Evolutionary conservation across 108 stramenopile genomes (phyloP), one percentile per base, ranked within the genome.

Genomic region (Chaetoceros tenuissimus): DNA sequence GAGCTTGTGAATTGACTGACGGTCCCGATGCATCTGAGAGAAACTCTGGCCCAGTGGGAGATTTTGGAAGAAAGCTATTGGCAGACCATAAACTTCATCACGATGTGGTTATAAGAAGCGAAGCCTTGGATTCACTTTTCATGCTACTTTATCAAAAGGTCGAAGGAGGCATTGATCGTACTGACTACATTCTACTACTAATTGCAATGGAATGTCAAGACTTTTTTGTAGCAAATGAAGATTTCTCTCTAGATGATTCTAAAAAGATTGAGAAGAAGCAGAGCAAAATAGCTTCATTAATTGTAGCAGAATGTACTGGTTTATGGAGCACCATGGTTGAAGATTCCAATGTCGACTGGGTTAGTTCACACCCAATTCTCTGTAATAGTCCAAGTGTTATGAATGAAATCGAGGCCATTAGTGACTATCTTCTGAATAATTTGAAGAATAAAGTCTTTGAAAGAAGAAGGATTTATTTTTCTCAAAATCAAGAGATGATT

Each of bases 51-150:
- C n/a, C n/a, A n/a, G n/a, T n/a, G n/a, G n/a, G n/a, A n/a, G 24
- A 29, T 8, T 29, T 29, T 20, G 28, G 25, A 55, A 26, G 13
- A 13, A 16, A 18, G 16, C 17, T 48, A 31, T 22, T 23, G 13
- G 24, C 51, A 28, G 5, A 40, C n/a, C 21, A 34, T 24, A 17
- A 53, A 31, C 18, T 21, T 48, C 2, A 26, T 21, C 27, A 45
- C 19, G 16, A 18, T 17, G 23, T 26, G 5, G 28, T n/a, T 29
- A 3, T 56, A 51, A 53, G 76, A 30, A 51, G 52, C 3, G 77
- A 75, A 62, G 78, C 84, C 23, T 48, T 77, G 51, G 84, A 85
- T 31, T 69, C 72, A 8, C 57, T 85, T 30, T 52, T 80, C 23
- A 66, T 74, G 5, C 46, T 82, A 24, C 44, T 79, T 29, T 85